These are phyloP conservation scores for Penicillium lividum DNA, from an alignment of 495 filamentous ascomycete genomes.

Conservation along the genomic window DNA sequence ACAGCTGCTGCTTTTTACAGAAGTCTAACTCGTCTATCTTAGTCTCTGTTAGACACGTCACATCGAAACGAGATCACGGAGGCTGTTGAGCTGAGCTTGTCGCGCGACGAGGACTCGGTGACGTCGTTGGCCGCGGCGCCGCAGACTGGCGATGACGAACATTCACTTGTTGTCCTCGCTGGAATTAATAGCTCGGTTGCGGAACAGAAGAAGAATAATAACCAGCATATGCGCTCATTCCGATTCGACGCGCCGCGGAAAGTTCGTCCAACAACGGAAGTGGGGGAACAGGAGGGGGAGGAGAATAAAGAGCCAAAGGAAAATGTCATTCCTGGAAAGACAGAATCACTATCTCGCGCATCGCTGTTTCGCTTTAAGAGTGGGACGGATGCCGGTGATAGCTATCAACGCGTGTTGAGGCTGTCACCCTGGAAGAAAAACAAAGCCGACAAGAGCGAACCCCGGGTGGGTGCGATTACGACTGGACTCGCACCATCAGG, in stretches of 20 bases:
- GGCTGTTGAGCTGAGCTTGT: slow-evolving; percentile 75
- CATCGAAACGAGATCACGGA: slow-evolving; percentile 62
- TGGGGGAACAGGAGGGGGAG: slow-evolving; percentile 18
- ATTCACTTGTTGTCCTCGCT: slow-evolving; percentile 65
- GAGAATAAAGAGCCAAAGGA: slow-evolving; percentile 30
- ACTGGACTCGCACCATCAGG: slow-evolving; percentile 70
- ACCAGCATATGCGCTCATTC: slow-evolving; percentile 87
- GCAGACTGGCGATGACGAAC: slow-evolving; percentile 44
- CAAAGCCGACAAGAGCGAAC: slow-evolving; percentile 21
- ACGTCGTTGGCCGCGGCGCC: slow-evolving; percentile 71
- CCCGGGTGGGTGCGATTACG: slow-evolving; percentile 70
- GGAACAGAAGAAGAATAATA: slow-evolving; percentile 72
- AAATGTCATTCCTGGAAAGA: slow-evolving; percentile 39
- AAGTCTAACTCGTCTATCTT: slow-evolving; percentile 7
- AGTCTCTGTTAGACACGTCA: slow-evolving; percentile 71
- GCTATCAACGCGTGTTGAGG: slow-evolving; percentile 77
- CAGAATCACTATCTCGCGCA: slow-evolving; percentile 56
- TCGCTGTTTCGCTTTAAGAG: slow-evolving; percentile 63
- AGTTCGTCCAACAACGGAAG: slow-evolving; percentile 6
- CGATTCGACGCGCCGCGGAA: slow-evolving; percentile 53
- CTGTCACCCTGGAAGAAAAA: slow-evolving; percentile 61
- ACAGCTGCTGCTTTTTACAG: slow-evolving; percentile 8
- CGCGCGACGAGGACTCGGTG: slow-evolving; percentile 87
- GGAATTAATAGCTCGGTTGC: slow-evolving; percentile 83
- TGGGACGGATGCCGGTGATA: slow-evolving; percentile 50